Conservation (phyloP, 192 early-diverging fungal species). For the Linnemannia elongata region DNA sequence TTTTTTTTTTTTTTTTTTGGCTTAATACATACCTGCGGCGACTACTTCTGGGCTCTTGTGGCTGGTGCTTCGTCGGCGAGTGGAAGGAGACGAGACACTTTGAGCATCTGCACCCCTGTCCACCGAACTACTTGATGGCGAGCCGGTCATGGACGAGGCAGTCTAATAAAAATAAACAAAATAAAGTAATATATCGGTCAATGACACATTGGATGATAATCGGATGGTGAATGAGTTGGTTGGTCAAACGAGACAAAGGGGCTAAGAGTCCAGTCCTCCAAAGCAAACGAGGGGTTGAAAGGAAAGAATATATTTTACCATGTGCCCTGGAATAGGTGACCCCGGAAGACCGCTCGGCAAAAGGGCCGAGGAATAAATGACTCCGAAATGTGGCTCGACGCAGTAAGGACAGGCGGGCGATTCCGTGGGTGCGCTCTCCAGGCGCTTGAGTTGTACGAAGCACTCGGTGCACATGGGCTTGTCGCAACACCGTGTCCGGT, state of each 20-base stretch:
- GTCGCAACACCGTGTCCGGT: conserved; percentile 93
- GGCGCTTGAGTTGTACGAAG: conserved; percentile 95
- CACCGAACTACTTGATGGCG: conserved; percentile 36
- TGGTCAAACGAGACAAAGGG: not conserved
- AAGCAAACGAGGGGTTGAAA: conserved; percentile 5
- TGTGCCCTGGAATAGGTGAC: conserved; percentile 25
- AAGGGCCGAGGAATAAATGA: conserved; percentile 76
- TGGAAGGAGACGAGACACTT: conserved; percentile 38
- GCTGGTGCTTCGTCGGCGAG: conserved; percentile 64
- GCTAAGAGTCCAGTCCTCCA: not conserved
- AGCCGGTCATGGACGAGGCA: conserved; percentile 43
- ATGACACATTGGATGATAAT: not conserved
- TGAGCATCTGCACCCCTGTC: conserved; percentile 17
- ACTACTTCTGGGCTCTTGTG: conserved; percentile 75
- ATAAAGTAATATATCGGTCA: not conserved
- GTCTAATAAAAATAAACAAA: conserved; percentile 11
- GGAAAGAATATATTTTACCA: conserved; percentile 20
- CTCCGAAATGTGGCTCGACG: conserved; percentile 86
- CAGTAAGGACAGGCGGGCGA: conserved; percentile 91
- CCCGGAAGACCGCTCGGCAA: conserved; percentile 33
- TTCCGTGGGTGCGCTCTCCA: conserved; percentile 72
- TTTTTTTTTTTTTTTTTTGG: too few species aligned
- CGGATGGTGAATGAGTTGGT: not conserved
- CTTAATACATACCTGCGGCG: conserved; percentile 66
- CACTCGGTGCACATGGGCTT: conserved; percentile 98